phyloP scores from a whole-genome alignment of 2,329 filamentous ascomycete species.

The Fusarium sp. region DNA sequence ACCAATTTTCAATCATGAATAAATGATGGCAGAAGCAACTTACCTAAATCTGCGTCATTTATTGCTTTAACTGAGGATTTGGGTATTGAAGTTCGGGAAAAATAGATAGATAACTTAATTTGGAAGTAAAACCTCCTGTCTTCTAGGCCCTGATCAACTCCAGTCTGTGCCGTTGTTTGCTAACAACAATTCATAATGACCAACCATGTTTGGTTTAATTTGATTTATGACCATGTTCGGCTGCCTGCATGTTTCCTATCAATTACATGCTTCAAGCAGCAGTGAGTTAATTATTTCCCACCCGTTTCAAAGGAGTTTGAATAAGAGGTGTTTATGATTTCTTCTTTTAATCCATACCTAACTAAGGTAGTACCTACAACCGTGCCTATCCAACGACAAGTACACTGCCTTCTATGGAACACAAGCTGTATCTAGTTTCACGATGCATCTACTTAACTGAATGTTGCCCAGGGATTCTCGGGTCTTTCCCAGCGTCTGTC shows the following conservation, averaged over 20 bases:
- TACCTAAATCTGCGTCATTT: background rate
- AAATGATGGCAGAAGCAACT: constrained; percentile 1
- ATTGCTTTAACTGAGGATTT: background rate
- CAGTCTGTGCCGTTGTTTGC: background rate
- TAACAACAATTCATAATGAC: constrained; percentile 3
- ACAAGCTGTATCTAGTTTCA: background rate
- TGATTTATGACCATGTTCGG: background rate
- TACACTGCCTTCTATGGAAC: background rate
- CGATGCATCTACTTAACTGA: background rate
- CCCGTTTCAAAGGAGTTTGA: background rate
- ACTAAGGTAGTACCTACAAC: background rate
- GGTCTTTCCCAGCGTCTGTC: background rate
- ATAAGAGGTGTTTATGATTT: background rate
- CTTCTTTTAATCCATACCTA: background rate
- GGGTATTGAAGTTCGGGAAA: background rate
- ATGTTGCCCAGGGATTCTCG: background rate
- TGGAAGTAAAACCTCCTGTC: background rate
- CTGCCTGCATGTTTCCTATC: background rate
- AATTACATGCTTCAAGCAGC: background rate
- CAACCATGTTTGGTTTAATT: constrained; percentile 2
- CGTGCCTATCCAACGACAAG: too few species aligned
- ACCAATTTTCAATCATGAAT: constrained; percentile 1
- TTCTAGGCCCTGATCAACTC: background rate
- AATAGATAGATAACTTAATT: background rate
- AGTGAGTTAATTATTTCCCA: background rate